Evolutionary conservation across 2,329 filamentous ascomycete genomes (phyloP).

Genomic region (Penicillium italicum): DNA sequence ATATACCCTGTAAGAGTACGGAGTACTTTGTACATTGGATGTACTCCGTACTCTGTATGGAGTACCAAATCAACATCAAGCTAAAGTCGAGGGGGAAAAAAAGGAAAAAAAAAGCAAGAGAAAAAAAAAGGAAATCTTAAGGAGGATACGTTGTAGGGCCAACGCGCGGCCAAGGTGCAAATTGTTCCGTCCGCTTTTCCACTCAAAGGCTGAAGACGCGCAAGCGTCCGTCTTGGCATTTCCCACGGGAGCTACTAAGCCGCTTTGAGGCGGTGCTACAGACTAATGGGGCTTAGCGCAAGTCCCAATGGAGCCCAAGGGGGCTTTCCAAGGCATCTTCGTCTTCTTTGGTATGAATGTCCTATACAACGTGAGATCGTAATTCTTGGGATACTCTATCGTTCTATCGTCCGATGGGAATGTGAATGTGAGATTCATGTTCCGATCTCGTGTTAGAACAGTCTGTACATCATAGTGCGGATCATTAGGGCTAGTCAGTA

Average conservation of each 20-base stretch:
- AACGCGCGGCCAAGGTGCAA: slow-evolving; percentile 9
- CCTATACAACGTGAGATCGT: slow-evolving; percentile 1
- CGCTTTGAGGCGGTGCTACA: slow-evolving; percentile 11
- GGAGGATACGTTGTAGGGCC: neutral
- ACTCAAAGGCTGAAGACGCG: slow-evolving; percentile 34
- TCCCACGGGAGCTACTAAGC: slow-evolving; percentile 28
- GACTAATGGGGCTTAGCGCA: neutral
- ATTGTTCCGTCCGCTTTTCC: slow-evolving; percentile 2
- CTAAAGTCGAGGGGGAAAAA: neutral
- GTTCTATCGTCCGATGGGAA: neutral
- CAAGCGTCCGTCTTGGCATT: slow-evolving; percentile 40
- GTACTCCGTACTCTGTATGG: neutral
- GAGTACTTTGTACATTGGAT: neutral
- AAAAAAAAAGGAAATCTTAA: neutral
- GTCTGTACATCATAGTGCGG: neutral
- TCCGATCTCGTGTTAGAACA: neutral
- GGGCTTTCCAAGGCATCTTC: slow-evolving; percentile 21
- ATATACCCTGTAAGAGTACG: neutral
- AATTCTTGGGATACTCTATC: neutral
- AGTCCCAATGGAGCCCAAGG: no score
- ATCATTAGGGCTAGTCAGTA: neutral
- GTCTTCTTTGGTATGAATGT: neutral
- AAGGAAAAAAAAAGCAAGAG: neutral
- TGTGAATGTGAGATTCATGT: neutral
- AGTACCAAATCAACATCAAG: neutral